Percentiles rank a stretch among this genome's conserved stretches.
phyloP scores from a whole-genome alignment of 1,284 basidiomycete genomes.

The Rhodofomes roseus region DNA sequence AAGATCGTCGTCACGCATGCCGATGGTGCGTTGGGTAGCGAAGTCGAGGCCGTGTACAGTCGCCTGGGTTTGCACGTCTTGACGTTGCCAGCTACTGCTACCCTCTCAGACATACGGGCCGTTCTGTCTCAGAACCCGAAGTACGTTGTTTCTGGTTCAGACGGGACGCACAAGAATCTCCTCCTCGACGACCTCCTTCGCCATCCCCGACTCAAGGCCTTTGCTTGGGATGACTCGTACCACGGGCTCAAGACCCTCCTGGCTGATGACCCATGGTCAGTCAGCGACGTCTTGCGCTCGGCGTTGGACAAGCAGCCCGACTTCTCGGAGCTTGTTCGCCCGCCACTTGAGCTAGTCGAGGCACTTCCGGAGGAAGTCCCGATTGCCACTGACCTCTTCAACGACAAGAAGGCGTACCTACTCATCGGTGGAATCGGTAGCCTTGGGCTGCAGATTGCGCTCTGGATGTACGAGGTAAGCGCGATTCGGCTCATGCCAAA shows the following conservation, averaged over 20 bases:
- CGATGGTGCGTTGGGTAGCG: slow-evolving; percentile 4
- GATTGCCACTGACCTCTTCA: slow-evolving; percentile 2
- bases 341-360: not conserved
- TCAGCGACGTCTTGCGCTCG: slow-evolving; percentile 10
- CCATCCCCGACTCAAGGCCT: not conserved
- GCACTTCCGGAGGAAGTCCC: not conserved
- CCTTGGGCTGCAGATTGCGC: slow-evolving; percentile 31
- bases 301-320: not conserved
- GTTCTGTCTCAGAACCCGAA: not conserved
- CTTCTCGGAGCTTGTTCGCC: not conserved
- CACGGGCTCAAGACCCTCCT: slow-evolving; percentile 7
- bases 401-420: slow-evolving; percentile 16
- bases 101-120: not conserved
- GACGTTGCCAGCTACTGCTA: not conserved
- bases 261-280: slow-evolving; percentile 10
- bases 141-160: slow-evolving; percentile 12
- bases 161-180: slow-evolving; percentile 3
- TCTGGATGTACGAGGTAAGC: slow-evolving; percentile 38
- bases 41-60: slow-evolving; percentile 6
- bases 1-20: slow-evolving; percentile 9
- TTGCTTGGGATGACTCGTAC: slow-evolving; percentile 12
- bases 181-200: slow-evolving; percentile 7
- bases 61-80: slow-evolving; percentile 4
- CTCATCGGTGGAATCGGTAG: slow-evolving; percentile 22
- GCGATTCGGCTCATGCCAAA: not conserved